Conservation (phyloP, 1,284 basidiomycete genomes). For the Apiotrichum montevideense region DNA sequence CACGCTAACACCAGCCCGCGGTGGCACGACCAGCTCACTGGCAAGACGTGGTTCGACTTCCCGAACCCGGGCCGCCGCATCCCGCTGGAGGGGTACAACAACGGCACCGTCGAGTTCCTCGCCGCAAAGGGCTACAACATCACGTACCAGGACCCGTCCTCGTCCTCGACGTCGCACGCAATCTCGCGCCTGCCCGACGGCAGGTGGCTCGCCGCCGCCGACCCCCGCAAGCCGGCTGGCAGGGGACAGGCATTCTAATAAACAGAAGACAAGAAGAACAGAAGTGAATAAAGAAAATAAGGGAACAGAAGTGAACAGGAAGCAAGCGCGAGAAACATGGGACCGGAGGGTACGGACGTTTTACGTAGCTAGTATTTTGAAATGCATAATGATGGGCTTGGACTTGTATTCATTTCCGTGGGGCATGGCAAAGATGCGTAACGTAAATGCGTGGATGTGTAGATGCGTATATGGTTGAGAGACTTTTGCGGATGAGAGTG, state of each 20-base stretch:
- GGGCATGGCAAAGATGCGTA: too few relatives aligned
- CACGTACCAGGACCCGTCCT: constrained; percentile 24
- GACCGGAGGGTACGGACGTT: too few relatives aligned
- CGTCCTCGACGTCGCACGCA: constrained; percentile 22
- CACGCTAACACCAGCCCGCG: constrained; percentile 28
- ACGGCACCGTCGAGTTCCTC: constrained; percentile 40
- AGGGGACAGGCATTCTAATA: constrained; percentile 9
- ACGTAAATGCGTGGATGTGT: too few relatives aligned
- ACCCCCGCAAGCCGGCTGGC: constrained; percentile 15
- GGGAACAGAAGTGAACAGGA: too few relatives aligned
- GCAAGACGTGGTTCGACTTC: constrained; percentile 41
- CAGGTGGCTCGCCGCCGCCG: constrained; percentile 20
- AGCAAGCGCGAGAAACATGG: too few relatives aligned
- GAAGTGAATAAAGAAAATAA: neutral
- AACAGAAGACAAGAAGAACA: neutral
- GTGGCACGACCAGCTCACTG: constrained; percentile 48
- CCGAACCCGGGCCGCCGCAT: constrained; percentile 16
- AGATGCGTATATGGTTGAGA: too few relatives aligned
- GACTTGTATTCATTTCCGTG: too few relatives aligned
- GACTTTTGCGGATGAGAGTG: too few relatives aligned
- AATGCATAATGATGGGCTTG: too few relatives aligned
- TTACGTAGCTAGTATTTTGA: too few relatives aligned
- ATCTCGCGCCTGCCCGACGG: constrained; percentile 23
- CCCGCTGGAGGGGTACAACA: constrained; percentile 41
- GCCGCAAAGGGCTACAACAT: constrained; percentile 39